These are phyloP conservation scores for Rubroboletus pulcherrimus DNA, from an alignment of 768 basidiomycete genomes.

Conservation along the genomic window DNA sequence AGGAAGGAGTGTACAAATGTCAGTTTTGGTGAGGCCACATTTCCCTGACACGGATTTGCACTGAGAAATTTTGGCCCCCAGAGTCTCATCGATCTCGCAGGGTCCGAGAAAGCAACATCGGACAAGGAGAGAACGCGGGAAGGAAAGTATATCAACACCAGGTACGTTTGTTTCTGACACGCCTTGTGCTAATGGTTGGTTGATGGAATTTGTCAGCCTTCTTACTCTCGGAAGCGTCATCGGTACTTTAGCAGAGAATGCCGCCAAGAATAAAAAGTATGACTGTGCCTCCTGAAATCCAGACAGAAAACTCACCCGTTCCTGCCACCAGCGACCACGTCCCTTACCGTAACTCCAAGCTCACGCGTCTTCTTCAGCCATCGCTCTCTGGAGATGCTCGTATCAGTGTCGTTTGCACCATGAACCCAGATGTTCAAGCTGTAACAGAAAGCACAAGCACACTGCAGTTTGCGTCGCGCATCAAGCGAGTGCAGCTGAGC, in stretches of 20 bases:
- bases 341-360: slow-evolving; percentile 92
- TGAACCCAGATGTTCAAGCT: slow-evolving; percentile 80
- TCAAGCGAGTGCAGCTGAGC: slow-evolving; percentile 83
- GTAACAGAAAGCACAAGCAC: slow-evolving; percentile 86
- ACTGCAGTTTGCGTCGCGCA: slow-evolving; percentile 83
- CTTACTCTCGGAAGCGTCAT: slow-evolving; percentile 93
- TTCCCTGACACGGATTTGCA: not conserved
- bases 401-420: slow-evolving; percentile 93
- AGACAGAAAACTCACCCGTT: not conserved
- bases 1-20: slow-evolving; percentile 75
- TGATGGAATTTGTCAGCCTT: slow-evolving; percentile 45
- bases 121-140: slow-evolving; percentile 95
- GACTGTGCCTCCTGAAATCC: slow-evolving; percentile 3
- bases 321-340: slow-evolving; percentile 65
- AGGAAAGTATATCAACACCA: slow-evolving; percentile 95
- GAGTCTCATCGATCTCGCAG: slow-evolving; percentile 94
- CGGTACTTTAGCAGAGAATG: slow-evolving; percentile 85
- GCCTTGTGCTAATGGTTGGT: not conserved
- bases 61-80: slow-evolving; percentile 27
- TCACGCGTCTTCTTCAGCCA: slow-evolving; percentile 91
- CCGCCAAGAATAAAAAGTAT: slow-evolving; percentile 69
- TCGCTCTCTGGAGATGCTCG: slow-evolving; percentile 93
- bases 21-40: slow-evolving; percentile 52
- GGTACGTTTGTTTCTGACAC: slow-evolving; percentile 36
- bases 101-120: slow-evolving; percentile 93